phyloP scores from a whole-genome alignment of 148 eudicot species.

The Vaccinium darrowii region DNA sequence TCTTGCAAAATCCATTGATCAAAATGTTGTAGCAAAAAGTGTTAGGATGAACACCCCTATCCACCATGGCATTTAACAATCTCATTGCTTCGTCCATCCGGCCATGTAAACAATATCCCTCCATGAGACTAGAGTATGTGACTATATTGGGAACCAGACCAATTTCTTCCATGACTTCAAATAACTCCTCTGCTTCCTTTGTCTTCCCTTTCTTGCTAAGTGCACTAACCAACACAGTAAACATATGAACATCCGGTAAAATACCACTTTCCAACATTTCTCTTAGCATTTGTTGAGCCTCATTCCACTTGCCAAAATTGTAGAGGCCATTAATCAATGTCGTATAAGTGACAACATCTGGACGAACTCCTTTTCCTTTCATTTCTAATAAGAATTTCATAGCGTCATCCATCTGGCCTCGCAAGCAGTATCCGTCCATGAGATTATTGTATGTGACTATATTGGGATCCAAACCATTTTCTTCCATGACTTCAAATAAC shows the following conservation, averaged over 20 bases:
- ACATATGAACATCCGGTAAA: background rate
- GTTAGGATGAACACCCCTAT: background rate
- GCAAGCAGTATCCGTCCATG: too few species aligned
- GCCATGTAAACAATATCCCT: conserved; percentile 19
- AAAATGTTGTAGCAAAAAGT: conserved; percentile 6
- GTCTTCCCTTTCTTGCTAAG: conserved; percentile 13
- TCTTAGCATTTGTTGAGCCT: background rate
- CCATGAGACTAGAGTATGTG: conserved; percentile 11
- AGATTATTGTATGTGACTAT: too few species aligned
- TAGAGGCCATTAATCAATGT: conserved; percentile 12
- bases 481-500: too few species aligned
- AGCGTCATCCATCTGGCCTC: background rate
- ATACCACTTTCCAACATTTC: conserved; percentile 1
- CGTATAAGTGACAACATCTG: background rate
- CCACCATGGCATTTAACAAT: background rate
- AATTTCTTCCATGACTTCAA: conserved; percentile 7
- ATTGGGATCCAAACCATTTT: too few species aligned
- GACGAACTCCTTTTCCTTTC: background rate
- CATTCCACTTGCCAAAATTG: background rate
- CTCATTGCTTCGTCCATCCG: background rate
- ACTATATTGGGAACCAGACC: background rate
- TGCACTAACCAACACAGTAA: background rate
- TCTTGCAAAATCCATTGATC: conserved; percentile 16
- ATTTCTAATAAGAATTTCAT: background rate
- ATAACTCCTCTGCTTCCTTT: background rate